A percentile compares a stretch with the other conserved stretches of the same genome.
Conservation (phyloP, 495 filamentous ascomycete species). For the Neurospora sp. region DNA sequence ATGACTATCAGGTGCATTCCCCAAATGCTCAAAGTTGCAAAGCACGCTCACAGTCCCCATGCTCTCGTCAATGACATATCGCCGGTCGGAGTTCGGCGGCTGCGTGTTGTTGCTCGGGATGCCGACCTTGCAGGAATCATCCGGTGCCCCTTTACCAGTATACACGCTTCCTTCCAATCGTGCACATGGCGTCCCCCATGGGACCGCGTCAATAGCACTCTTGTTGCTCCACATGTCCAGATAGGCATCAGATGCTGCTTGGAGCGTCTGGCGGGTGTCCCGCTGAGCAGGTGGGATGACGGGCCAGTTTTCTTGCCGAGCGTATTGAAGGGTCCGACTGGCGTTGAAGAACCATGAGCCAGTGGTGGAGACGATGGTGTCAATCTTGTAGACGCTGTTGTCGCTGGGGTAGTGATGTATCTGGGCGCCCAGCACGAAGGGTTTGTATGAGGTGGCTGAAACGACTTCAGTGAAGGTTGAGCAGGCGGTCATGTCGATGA, state of each 20-base stretch:
- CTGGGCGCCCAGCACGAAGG: conserved; percentile 35
- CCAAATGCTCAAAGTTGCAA: conserved; percentile 33
- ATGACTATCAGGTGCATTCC: conserved; percentile 30
- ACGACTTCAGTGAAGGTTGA: conserved; percentile 32
- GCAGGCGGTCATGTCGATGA: conserved; percentile 20
- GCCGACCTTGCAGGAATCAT: conserved; percentile 30
- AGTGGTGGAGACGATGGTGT: conserved; percentile 29
- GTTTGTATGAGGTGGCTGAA: conserved; percentile 16
- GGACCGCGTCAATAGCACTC: conserved; percentile 22
- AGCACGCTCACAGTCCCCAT: conserved; percentile 30
- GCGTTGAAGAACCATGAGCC: conserved; percentile 35
- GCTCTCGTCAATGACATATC: conserved; percentile 31
- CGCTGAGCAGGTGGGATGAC: conserved; percentile 23
- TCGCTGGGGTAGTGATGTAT: conserved; percentile 23
- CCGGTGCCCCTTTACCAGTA: conserved; percentile 23
- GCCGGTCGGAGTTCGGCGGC: conserved; percentile 26
- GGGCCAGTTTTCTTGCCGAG: conserved; percentile 27
- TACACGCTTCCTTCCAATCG: conserved; percentile 31
- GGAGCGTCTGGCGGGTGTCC: conserved; percentile 18
- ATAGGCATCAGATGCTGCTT: conserved; percentile 31
- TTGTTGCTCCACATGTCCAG: conserved; percentile 30
- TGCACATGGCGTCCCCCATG: conserved; percentile 32
- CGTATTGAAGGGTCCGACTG: conserved; percentile 26
- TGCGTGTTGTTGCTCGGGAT: conserved; percentile 30
- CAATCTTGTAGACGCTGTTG: conserved; percentile 23